Evolutionary conservation across 2,329 filamentous ascomycete species (phyloP), one percentile per base, ranked within the genome.

Genomic region (Penicillium brasilianum): DNA sequence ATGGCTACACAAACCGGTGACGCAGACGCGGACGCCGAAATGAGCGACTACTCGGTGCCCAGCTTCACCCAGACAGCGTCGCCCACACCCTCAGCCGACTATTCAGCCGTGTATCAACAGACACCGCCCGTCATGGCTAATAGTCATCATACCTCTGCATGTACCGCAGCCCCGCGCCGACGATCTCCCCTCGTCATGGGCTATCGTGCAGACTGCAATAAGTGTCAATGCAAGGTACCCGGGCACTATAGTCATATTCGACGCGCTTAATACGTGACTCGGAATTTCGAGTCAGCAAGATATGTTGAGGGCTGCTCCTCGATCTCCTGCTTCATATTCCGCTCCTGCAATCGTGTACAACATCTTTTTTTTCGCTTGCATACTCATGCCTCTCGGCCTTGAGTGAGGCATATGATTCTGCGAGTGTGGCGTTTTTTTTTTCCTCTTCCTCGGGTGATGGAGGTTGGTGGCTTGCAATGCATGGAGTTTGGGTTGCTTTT

Each of bases 231-330:
- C 72, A 90, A 88, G 72, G 88, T 92, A 8, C 90, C 90, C 0
- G 90, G 90, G 1, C 90, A 93, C 73, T 93, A 92, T 72, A 92
- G 90, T 71, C 90, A 93, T 76, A 91, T 93, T 61, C 18, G 48
- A 65, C 72, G 74, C 34, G 48, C 64, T 41, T 78, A 65, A 72
- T 37, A 8, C 34, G 16, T 18, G 20, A 25, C 20, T 8, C 13
- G 22, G 36, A 10, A 2, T 52, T 16, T 11, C 3, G 18, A 18
- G n/a, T 20, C 20, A 20, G 16, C 50, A 16, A 16, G n/a, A 36
- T 4, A 4, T 16, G 7, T 11, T 13, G 1, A 11, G 14, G 32
- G 2, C 28, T 50, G 14, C 28, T 3, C 34, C 28, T 32, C n/a
- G 4, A 14, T 18, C 30, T 34, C 46, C 46, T 50, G n/a, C 9